Conservation (phyloP, 768 basidiomycete species). For the Boletus reticulatus region DNA sequence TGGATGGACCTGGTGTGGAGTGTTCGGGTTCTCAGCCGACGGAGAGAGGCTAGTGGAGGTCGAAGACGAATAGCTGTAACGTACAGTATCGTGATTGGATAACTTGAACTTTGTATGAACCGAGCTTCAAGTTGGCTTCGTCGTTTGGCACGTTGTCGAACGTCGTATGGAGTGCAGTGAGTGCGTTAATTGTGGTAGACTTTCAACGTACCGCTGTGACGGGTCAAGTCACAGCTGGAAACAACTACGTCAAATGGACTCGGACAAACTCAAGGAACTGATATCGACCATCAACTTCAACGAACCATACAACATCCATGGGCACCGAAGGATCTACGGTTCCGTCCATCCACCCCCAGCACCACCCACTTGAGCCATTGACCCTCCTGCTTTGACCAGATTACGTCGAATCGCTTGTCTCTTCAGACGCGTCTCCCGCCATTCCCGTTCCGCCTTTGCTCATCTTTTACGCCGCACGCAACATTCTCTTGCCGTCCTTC, state of each 20-base stretch:
- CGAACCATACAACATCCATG: slow-evolving; percentile 5
- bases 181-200: too few species aligned
- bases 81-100: too few species aligned
- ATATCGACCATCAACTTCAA: slow-evolving; percentile 17
- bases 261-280: slow-evolving; percentile 8
- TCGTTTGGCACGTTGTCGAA: too few species aligned
- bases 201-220: too few species aligned
- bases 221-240: too few species aligned
- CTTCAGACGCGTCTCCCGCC: background rate
- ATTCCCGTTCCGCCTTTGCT: slow-evolving; percentile 13
- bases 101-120: too few species aligned
- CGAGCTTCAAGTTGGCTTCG: too few species aligned
- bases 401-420: background rate
- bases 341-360: background rate
- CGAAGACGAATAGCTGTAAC: too few species aligned
- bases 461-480: slow-evolving; percentile 27
- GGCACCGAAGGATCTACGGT: slow-evolving; percentile 19
- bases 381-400: slow-evolving; percentile 8
- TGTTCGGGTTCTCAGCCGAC: too few species aligned
- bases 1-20: background rate
- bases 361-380: background rate
- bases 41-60: too few species aligned
- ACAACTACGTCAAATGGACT: too few species aligned
- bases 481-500: slow-evolving; percentile 29
- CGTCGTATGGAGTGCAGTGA: too few species aligned